phyloP scores from a whole-genome alignment of 192 early-diverging fungal species.

The Coemansia sp. region DNA sequence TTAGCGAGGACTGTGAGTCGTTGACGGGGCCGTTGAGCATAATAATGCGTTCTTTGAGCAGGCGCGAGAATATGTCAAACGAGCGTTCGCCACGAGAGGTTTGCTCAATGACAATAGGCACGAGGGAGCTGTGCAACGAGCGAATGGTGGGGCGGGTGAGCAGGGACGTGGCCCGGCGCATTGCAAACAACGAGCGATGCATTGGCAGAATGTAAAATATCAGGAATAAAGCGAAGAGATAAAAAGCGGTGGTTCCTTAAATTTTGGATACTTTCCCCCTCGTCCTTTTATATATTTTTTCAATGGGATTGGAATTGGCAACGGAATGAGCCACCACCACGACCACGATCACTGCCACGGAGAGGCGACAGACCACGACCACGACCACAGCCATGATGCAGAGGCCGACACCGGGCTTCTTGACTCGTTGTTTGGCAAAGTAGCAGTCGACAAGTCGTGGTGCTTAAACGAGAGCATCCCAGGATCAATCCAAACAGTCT shows the following conservation, averaged over 20 bases:
- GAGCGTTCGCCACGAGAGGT: conserved; percentile 86
- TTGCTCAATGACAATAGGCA: conserved; percentile 55
- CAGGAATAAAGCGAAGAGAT: background rate
- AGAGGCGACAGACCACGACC: conserved; percentile 54
- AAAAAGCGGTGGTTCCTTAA: background rate
- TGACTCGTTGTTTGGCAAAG: conserved; percentile 70
- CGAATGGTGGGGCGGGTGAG: background rate
- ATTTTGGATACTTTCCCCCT: background rate
- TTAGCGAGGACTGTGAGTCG: conserved; percentile 77
- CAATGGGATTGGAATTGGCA: too few species aligned
- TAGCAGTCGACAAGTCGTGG: conserved; percentile 73
- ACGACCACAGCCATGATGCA: conserved; percentile 66
- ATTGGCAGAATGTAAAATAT: background rate
- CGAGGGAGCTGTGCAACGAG: conserved; percentile 21
- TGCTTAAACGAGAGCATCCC: conserved; percentile 77
- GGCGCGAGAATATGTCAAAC: conserved; percentile 95
- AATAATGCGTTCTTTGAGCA: conserved; percentile 95
- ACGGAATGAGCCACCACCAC: conserved; percentile 22
- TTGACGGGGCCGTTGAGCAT: conserved; percentile 91
- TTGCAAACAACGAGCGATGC: background rate
- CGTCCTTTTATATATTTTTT: background rate
- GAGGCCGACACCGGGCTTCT: conserved; percentile 66
- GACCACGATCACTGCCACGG: conserved; percentile 36
- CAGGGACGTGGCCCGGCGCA: background rate
- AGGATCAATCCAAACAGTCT: conserved; percentile 64